Percentiles rank a stretch among this genome's conserved stretches.
phyloP scores from a whole-genome alignment of 192 early-diverging fungal species.

The Paraglomus occultum region DNA sequence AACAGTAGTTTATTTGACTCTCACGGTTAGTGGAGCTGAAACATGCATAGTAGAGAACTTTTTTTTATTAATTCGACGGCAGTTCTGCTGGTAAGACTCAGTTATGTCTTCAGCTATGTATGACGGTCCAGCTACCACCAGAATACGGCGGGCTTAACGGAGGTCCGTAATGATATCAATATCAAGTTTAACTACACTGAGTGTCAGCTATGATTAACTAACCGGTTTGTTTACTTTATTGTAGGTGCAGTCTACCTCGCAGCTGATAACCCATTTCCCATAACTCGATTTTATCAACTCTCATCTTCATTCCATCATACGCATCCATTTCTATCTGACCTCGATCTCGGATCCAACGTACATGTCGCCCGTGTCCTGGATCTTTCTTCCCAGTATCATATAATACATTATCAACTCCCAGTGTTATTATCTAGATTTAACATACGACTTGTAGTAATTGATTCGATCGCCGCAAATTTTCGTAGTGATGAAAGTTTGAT shows the following conservation, averaged over 20 bases:
- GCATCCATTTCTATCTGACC: constrained; percentile 29
- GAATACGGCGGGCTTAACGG: constrained; percentile 57
- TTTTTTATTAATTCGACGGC: not conserved
- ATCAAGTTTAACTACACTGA: not conserved
- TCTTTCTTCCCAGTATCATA: constrained; percentile 68
- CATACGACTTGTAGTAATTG: constrained; percentile 77
- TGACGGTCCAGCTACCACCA: constrained; percentile 64
- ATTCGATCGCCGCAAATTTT: constrained; percentile 82
- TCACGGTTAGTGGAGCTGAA: not conserved
- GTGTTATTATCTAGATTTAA: constrained; percentile 49
- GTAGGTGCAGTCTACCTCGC: constrained; percentile 63
- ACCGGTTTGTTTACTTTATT: not conserved
- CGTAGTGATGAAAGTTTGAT: constrained; percentile 41
- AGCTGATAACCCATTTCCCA: constrained; percentile 72
- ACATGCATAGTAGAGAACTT: not conserved
- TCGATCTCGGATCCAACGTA: constrained; percentile 43
- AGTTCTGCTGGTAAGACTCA: constrained; percentile 87
- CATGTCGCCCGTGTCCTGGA: constrained; percentile 69
- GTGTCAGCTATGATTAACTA: constrained; percentile 6
- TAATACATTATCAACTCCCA: constrained; percentile 72
- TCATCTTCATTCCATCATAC: constrained; percentile 26
- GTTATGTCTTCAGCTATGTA: constrained; percentile 76
- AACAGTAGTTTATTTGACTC: not conserved
- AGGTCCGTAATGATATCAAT: constrained; percentile 38
- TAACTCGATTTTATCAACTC: constrained; percentile 55